phyloP scores from a whole-genome alignment of 2,329 filamentous ascomycete species.

The Claviceps humidiphila region DNA sequence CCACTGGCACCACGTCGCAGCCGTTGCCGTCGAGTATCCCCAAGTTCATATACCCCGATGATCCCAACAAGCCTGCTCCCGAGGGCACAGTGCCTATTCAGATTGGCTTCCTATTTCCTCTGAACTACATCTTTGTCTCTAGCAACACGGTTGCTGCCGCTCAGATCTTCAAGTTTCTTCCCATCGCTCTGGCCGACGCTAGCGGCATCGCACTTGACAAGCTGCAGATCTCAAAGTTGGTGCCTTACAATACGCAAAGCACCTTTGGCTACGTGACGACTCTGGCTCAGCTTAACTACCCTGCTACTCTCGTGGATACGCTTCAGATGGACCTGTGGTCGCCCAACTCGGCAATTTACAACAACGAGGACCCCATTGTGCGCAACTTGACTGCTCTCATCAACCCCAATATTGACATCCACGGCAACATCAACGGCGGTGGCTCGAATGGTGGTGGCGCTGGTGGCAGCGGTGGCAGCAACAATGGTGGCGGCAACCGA shows the following conservation, averaged over 20 bases:
- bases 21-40: slow-evolving; percentile 56
- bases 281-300: slow-evolving; percentile 55
- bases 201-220: slow-evolving; percentile 41
- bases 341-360: slow-evolving; percentile 62
- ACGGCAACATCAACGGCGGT: slow-evolving; percentile 23
- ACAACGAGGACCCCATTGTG: slow-evolving; percentile 52
- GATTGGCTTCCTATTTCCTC: slow-evolving; percentile 65
- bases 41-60: slow-evolving; percentile 59
- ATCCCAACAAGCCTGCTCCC: slow-evolving; percentile 38
- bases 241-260: slow-evolving; percentile 60
- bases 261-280: slow-evolving; percentile 71
- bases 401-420: slow-evolving; percentile 56
- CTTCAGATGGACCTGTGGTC: slow-evolving; percentile 58
- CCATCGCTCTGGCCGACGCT: slow-evolving; percentile 54
- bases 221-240: slow-evolving; percentile 55
- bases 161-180: slow-evolving; percentile 75
- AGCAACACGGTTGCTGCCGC: slow-evolving; percentile 56
- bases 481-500: slow-evolving; percentile 21
- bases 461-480: slow-evolving; percentile 9
- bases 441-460: slow-evolving; percentile 20
- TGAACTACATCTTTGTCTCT: slow-evolving; percentile 79
- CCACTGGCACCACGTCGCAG: slow-evolving; percentile 30
- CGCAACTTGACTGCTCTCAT: slow-evolving; percentile 65
- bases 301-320: slow-evolving; percentile 51
- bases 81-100: slow-evolving; percentile 61